A percentile compares a stretch with the other conserved stretches of the same genome.
Evolutionary conservation across 164 flowering plant species (phyloP).

Genomic region (Vitis rupestris): DNA sequence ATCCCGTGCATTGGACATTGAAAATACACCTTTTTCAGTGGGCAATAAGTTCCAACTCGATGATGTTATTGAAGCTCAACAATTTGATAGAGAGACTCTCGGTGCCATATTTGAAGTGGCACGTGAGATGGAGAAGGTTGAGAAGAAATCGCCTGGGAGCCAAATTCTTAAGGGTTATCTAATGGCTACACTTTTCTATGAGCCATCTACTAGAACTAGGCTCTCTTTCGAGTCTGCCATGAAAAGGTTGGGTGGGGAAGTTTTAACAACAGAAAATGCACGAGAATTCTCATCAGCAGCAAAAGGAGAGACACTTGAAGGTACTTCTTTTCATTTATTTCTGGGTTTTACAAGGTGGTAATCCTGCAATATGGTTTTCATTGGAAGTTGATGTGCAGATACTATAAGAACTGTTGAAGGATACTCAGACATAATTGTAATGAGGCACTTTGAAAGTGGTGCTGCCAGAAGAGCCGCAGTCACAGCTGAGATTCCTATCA

Average conservation of each 20-base stretch:
- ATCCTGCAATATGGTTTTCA: constrained; percentile 9
- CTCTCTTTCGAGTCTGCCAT: constrained; percentile 97
- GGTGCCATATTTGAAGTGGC: constrained; percentile 86
- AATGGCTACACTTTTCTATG: constrained; percentile 96
- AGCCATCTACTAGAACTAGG: constrained; percentile 98
- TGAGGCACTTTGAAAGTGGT: constrained; percentile 99
- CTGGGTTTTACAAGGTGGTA: neutral
- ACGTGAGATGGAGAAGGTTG: constrained; percentile 81
- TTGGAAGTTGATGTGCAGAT: constrained; percentile 49
- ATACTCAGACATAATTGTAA: constrained; percentile 90
- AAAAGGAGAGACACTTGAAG: constrained; percentile 98
- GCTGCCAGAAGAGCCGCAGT: constrained; percentile 89
- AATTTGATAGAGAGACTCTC: constrained; percentile 79
- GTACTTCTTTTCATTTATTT: constrained; percentile 28
- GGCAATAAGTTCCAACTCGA: constrained; percentile 84
- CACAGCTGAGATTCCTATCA: constrained; percentile 82
- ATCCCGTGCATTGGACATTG: constrained; percentile 36
- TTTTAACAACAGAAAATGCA: constrained; percentile 96
- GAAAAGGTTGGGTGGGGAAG: constrained; percentile 97
- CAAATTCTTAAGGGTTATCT: constrained; percentile 80
- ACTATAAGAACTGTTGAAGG: constrained; percentile 95
- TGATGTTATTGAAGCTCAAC: constrained; percentile 93
- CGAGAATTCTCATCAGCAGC: constrained; percentile 98
- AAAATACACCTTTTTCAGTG: constrained; percentile 19
- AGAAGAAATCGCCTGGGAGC: constrained; percentile 67